phyloP scores from a whole-genome alignment of 2,329 filamentous ascomycete genomes.

The Fusarium nurragi region DNA sequence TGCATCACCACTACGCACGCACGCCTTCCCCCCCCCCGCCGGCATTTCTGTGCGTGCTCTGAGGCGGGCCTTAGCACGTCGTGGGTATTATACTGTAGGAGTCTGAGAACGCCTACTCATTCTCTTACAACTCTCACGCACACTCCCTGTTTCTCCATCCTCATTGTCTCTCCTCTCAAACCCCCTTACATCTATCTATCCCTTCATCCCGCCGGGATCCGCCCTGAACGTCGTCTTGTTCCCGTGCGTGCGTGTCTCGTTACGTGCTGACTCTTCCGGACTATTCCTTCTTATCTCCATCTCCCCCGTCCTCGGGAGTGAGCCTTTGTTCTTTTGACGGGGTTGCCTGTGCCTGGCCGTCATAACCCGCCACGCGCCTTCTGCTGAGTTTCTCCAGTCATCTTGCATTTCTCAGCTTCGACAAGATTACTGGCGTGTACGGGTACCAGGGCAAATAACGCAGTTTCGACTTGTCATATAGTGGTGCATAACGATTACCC shows the following conservation, averaged over 20 bases:
- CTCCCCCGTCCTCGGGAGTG: constrained; percentile 17
- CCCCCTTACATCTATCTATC: constrained; percentile 32
- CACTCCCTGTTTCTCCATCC: constrained; percentile 28
- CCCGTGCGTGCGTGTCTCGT: constrained; percentile 13
- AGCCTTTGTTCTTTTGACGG: constrained; percentile 15
- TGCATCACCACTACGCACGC: constrained; percentile 46
- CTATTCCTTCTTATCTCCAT: constrained; percentile 38
- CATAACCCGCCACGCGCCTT: constrained; percentile 36
- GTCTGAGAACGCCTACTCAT: constrained; percentile 40
- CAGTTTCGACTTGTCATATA: constrained; percentile 27
- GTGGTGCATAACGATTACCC: constrained; percentile 25
- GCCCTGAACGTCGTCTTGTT: constrained; percentile 27
- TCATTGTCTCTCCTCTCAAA: constrained; percentile 25
- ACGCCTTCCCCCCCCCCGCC: constrained; percentile 42
- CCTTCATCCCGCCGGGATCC: constrained; percentile 32
- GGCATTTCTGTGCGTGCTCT: constrained; percentile 42
- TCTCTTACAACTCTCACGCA: constrained; percentile 38
- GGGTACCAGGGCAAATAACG: constrained; percentile 25
- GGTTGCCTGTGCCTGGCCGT: constrained; percentile 35
- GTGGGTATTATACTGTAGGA: constrained; percentile 31
- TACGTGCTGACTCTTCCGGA: constrained; percentile 21
- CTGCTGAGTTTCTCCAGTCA: constrained; percentile 27
- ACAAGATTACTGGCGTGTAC: constrained; percentile 28
- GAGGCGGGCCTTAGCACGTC: constrained; percentile 32
- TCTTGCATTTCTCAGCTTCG: constrained; percentile 44